A percentile compares a stretch with the other conserved stretches of the same genome.
Conservation (phyloP, 768 basidiomycete genomes). For the Tubosaeta sp. region DNA sequence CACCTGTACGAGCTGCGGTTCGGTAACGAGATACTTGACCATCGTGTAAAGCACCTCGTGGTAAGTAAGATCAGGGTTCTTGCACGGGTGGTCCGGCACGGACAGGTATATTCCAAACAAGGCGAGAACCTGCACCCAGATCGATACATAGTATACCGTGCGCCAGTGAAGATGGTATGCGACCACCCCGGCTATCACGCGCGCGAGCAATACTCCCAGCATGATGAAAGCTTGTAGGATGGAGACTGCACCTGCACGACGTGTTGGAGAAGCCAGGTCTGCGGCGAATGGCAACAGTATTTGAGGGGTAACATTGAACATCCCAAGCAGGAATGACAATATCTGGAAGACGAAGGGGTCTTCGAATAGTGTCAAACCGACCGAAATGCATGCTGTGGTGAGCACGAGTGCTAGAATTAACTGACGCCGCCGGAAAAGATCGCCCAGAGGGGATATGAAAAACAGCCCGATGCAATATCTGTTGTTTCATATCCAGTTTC, state of each 20-base stretch:
- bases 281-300: conserved; percentile 39
- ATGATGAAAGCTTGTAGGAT: conserved; percentile 27
- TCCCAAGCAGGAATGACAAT: conserved; percentile 36
- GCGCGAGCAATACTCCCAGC: conserved; percentile 24
- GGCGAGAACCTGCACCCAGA: conserved; percentile 29
- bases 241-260: conserved; percentile 21
- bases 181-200: conserved; percentile 36
- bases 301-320: conserved; percentile 38
- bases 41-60: conserved; percentile 32
- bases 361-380: conserved; percentile 35
- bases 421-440: conserved; percentile 40
- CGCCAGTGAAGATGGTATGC: conserved; percentile 38
- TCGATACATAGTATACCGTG: conserved; percentile 38
- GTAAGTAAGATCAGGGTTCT: conserved; percentile 35
- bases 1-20: conserved; percentile 38
- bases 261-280: conserved; percentile 36
- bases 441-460: conserved; percentile 42
- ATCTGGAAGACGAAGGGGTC: conserved; percentile 31
- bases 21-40: conserved; percentile 36
- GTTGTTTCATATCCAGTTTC: background rate
- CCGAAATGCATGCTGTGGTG: conserved; percentile 31
- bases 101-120: conserved; percentile 28
- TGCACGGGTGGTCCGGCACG: conserved; percentile 41
- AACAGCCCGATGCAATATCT: conserved; percentile 32
- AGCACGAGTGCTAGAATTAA: conserved; percentile 36